Conservation (phyloP, 768 basidiomycete species). For the Boletus insuetus region DNA sequence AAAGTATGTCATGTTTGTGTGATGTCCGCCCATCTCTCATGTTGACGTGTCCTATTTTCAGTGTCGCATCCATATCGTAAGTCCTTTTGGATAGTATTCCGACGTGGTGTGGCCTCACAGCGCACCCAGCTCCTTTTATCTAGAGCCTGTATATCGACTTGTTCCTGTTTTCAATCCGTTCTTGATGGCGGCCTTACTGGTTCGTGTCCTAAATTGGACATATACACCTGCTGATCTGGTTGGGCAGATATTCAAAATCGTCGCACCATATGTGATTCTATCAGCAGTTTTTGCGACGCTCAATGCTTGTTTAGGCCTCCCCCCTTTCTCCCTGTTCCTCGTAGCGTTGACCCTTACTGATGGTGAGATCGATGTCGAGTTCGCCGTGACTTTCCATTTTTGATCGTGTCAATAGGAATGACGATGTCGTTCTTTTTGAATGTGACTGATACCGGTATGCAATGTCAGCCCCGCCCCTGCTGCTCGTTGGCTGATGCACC, state of each 20-base stretch:
- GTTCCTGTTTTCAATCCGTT: slow-evolving; percentile 77
- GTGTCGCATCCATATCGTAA: slow-evolving; percentile 81
- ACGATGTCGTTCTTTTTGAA: slow-evolving; percentile 81
- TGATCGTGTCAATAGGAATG: slow-evolving; percentile 51
- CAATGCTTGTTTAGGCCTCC: slow-evolving; percentile 63
- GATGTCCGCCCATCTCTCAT: not conserved
- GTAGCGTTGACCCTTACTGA: slow-evolving; percentile 60
- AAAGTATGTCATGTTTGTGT: slow-evolving; percentile 50
- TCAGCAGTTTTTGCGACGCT: slow-evolving; percentile 66
- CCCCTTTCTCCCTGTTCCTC: slow-evolving; percentile 78
- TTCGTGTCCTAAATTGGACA: slow-evolving; percentile 28
- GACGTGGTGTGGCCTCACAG: not conserved
- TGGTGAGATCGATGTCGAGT: slow-evolving; percentile 7
- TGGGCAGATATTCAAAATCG: slow-evolving; percentile 72
- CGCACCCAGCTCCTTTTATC: slow-evolving; percentile 66
- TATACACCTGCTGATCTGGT: slow-evolving; percentile 1
- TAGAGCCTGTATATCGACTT: slow-evolving; percentile 84
- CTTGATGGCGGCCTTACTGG: slow-evolving; percentile 72
- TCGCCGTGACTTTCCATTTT: not conserved
- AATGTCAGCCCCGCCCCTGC: not conserved
- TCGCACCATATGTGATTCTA: slow-evolving; percentile 77
- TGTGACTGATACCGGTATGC: slow-evolving; percentile 72
- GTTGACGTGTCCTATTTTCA: slow-evolving; percentile 26
- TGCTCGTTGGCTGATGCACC: slow-evolving; percentile 5
- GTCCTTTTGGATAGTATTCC: slow-evolving; percentile 22